These are phyloP conservation scores for Phoma sp. DNA, from an alignment of 2,329 filamentous ascomycete genomes.

Conservation along the genomic window DNA sequence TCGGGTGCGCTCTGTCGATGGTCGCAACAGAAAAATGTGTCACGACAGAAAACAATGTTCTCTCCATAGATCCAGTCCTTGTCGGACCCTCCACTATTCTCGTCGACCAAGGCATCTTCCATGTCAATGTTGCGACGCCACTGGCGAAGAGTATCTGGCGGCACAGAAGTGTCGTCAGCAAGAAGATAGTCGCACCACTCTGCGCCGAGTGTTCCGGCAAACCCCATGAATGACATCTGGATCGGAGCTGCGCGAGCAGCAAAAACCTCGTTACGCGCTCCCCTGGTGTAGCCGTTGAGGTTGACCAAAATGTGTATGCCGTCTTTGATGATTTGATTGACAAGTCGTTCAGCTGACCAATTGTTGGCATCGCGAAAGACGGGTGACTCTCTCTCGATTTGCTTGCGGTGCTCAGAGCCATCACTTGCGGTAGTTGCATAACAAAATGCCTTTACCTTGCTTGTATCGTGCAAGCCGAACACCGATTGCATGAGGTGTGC, in stretches of 20 bases:
- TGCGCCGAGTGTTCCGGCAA: constrained; percentile 91
- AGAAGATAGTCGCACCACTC: constrained; percentile 99
- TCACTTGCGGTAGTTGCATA: constrained; percentile 96
- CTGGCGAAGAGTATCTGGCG: constrained; percentile 78
- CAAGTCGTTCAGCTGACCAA: constrained; percentile 84
- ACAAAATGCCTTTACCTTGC: constrained; percentile 82
- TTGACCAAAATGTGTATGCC: constrained; percentile 95
- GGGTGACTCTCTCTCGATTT: constrained; percentile 92
- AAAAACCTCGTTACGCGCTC: constrained; percentile 97
- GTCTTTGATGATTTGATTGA: constrained; percentile 85
- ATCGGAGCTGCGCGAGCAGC: constrained; percentile 92
- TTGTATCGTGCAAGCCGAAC: constrained; percentile 84
- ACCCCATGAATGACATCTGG: constrained; percentile 99
- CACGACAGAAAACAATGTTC: constrained; percentile 91
- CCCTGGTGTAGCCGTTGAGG: constrained; percentile 96
- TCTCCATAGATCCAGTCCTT: constrained; percentile 95
- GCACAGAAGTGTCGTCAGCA: constrained; percentile 87
- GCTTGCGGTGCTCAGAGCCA: constrained; percentile 82
- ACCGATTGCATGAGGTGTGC: constrained; percentile 99
- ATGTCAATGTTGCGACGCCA: constrained; percentile 77
- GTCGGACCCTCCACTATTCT: constrained; percentile 70
- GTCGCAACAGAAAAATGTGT: constrained; percentile 98
- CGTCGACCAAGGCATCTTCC: constrained; percentile 68
- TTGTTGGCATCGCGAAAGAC: constrained; percentile 86
- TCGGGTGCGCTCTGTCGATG: constrained; percentile 89